Evolutionary conservation across 176 grass and related monocot genomes (phyloP), one percentile per base, ranked within the genome.

Genomic region (Juncus effusus): DNA sequence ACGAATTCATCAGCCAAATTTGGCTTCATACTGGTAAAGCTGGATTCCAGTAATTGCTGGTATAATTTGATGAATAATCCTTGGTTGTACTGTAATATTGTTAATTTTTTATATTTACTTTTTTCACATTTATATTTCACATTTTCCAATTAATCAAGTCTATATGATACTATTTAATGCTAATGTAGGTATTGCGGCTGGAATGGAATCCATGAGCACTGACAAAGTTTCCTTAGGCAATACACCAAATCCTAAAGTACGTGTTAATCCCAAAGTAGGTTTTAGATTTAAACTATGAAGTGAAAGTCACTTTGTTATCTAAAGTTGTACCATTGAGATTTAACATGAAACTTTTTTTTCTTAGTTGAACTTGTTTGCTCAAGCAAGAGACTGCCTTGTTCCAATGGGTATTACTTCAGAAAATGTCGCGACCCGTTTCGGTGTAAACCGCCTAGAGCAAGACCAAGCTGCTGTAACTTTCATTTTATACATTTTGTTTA

Each of bases 331-430:
- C 40, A 13, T 55, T 69, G 12, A 65, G 13, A 65, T 65, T 65
- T 10, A 35, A 69, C 51, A 78, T 41, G 59, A 65, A 61, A 39
- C 74, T 15, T 39, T 75, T 78, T 10, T 80, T 47, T 42, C 55
- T 78, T 74, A 93, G 94, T 51, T 83, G 64, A 73, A 93, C 50
- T 61, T 93, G 56, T 89, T 89, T 84, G 69, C 94, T 49, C 88
- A 86, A 90, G 88, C 88, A 60, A 82, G 78, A 69, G 94, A 93
- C 38, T 99, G 94, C 42, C 83, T 99, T 55, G 88, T 93, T 59
- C 94, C 88, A 56, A 99, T 99, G 94, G 88, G 88, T 56, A 76
- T 93, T 40, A 99, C 88, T 53, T 99, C 85, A 13, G 94, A 99
- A 68, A 99, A 93, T 82, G 88, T 99, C 78, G 88, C 88, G 56